Conservation (phyloP, 108 stramenopile species). For the Skeletonema grethae region DNA sequence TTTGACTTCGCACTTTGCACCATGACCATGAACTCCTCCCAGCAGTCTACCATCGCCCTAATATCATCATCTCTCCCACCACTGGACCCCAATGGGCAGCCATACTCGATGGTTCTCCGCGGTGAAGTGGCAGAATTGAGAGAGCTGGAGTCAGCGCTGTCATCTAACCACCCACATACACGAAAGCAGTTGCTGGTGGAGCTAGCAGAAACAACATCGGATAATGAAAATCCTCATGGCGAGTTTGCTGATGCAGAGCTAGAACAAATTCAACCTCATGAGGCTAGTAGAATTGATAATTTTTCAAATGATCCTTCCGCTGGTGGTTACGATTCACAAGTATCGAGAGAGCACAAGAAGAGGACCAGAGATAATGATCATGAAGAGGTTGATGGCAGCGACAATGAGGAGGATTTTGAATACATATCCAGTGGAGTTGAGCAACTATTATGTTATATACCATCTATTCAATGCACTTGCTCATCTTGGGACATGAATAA, state of each 20-base stretch:
- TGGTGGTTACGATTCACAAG: constrained; percentile 1
- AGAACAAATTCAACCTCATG: background rate
- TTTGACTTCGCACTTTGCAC: too few relatives aligned
- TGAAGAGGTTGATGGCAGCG: constrained; percentile 14
- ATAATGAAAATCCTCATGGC: constrained; percentile 8
- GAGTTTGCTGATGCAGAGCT: constrained; percentile 15
- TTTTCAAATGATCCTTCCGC: background rate
- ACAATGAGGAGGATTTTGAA: constrained; percentile 11
- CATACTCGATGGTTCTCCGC: constrained; percentile 42
- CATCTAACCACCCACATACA: constrained; percentile 12
- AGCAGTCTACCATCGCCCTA: constrained; percentile 8
- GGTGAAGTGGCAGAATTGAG: constrained; percentile 39
- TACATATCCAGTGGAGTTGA: constrained; percentile 8
- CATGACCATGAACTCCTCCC: constrained; percentile 9
- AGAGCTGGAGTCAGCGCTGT: constrained; percentile 19
- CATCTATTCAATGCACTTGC: constrained; percentile 39
- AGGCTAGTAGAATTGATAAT: background rate
- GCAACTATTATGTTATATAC: constrained; percentile 34
- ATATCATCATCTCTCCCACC: constrained; percentile 32
- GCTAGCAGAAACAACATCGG: background rate
- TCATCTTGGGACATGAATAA: constrained; percentile 43
- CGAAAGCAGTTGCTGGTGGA: constrained; percentile 16
- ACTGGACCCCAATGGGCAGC: constrained; percentile 45
- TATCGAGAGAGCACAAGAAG: constrained; percentile 4
- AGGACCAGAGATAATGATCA: constrained; percentile 23